Base-by-base conservation (phyloP, 371 early-diverging fungal species). In the Encephalitozoon cuniculi region DNA sequence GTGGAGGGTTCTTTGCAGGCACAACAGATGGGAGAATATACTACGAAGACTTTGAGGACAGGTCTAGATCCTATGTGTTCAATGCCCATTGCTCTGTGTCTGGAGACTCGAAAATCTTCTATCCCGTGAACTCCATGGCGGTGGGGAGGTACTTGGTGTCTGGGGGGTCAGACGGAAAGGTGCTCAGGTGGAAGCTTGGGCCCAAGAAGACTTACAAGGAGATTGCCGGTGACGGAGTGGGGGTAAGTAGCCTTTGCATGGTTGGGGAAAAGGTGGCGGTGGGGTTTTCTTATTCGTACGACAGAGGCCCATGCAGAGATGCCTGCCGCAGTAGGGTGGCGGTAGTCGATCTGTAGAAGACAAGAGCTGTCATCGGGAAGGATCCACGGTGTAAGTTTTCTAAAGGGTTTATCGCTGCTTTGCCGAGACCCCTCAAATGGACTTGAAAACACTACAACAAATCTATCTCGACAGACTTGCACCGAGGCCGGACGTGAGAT, bases 391-490 rank as follows among this genome's bases (percentile, higher is more conserved):
- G 34, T 4, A 28, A 34, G 11, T 30, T 37, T 30, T 21, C 49
- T 18, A 18, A 46, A 21, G 37, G 15, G 37, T 59, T 59, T 59
- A 34, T 59, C 15, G 34, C 2, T 15, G 2, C 30, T 15, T 34
- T 59, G 12, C 59, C 12, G n/a, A 49, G 15, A 44, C 68, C 68
- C 26, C 63, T 1, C 34, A 39, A 39, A 81, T 81, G 81, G 49
- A 81, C 26, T 52, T 68, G 12, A 63, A 55, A 34, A 65, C 68
- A 64, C 7, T 82, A 25, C 51, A 78, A 11, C 83, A 85, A 65
- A 40, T 77, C n/a, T 79, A 81, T 43, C 40, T 71, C 23, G 83
- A 85, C 64, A 81, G 75, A 52, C 39, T 81, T 46, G 70, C 77
- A 1, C 78, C 77, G 8, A 39, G 53, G 12, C 26, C 52, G 26